Percentiles rank a stretch among this genome's conserved stretches.
These are phyloP conservation scores for Ganoderma multipileum DNA, from an alignment of 1,284 basidiomycete genomes.

Conservation along the genomic window DNA sequence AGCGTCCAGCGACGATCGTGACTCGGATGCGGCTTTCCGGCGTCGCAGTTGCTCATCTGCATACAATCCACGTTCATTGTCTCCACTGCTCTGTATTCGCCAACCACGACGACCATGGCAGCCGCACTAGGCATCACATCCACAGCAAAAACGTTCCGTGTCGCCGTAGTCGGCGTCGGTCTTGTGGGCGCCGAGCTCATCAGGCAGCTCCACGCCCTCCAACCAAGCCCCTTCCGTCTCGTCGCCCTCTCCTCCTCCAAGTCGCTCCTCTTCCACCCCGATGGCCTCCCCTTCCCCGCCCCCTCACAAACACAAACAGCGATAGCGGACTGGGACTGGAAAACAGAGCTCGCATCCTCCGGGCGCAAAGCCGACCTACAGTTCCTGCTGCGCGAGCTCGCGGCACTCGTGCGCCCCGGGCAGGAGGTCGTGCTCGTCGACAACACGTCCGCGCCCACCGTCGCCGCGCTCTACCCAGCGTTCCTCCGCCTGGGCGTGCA, in stretches of 20 bases:
- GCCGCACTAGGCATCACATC: constrained; percentile 25
- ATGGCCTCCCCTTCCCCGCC: constrained; percentile 51
- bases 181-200: constrained; percentile 90
- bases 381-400: constrained; percentile 53
- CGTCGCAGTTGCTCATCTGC: neutral
- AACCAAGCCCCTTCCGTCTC: constrained; percentile 72
- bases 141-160: constrained; percentile 45
- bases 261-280: constrained; percentile 65
- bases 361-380: constrained; percentile 51
- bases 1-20: constrained; percentile 5
- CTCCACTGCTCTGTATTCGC: neutral
- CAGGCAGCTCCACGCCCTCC: constrained; percentile 74
- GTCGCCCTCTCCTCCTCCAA: constrained; percentile 84
- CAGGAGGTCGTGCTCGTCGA: constrained; percentile 87
- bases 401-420: constrained; percentile 49
- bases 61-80: neutral
- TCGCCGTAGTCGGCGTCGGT: constrained; percentile 87
- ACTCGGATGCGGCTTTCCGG: constrained; percentile 13
- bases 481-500: constrained; percentile 85
- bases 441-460: constrained; percentile 88
- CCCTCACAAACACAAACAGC: constrained; percentile 36
- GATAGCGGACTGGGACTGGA: constrained; percentile 45
- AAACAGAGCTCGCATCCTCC: constrained; percentile 51
- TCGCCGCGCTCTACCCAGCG: constrained; percentile 86
- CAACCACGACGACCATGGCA: constrained; percentile 15